Evolutionary conservation across 129 eudicot species (phyloP).

Genomic region (Centella asiatica): DNA sequence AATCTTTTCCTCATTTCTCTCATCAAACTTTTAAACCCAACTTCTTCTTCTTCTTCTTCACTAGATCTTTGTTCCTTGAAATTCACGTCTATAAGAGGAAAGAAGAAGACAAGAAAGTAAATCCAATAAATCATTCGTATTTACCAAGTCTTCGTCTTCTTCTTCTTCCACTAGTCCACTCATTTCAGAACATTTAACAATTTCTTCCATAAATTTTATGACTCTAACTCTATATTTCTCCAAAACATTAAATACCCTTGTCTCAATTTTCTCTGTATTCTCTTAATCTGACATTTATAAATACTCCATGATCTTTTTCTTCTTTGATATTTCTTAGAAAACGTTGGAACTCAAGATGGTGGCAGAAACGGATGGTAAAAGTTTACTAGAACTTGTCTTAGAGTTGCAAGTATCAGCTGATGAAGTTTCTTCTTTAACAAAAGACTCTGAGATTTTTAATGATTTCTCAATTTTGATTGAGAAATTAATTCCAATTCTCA

Average conservation of each 20-base stretch:
- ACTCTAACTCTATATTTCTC: not conserved
- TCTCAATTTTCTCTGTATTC: not conserved
- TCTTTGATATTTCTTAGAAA: not conserved
- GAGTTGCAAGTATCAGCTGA: slow-evolving; percentile 32
- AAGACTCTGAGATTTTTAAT: slow-evolving; percentile 25
- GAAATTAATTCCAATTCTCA: slow-evolving; percentile 46
- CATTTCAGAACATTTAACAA: too few relatives aligned
- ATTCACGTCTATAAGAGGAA: slow-evolving; percentile 5
- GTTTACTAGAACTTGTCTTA: slow-evolving; percentile 15
- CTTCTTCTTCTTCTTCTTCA: not conserved
- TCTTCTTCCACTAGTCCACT: not conserved
- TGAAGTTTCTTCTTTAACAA: slow-evolving; percentile 27
- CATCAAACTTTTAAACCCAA: not conserved
- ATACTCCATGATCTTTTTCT: not conserved
- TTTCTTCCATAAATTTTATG: too few relatives aligned
- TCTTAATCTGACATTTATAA: not conserved
- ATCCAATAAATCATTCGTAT: not conserved
- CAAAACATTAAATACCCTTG: not conserved
- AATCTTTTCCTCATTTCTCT: not conserved
- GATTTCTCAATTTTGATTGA: slow-evolving; percentile 48
- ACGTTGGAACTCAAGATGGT: not conserved
- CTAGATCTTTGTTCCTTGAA: not conserved
- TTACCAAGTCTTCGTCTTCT: slow-evolving; percentile 19
- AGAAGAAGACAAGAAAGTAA: slow-evolving; percentile 7
- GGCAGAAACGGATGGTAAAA: slow-evolving; percentile 23